Conservation (phyloP, 2,329 filamentous ascomycete species). For the Colletotrichum costaricense region DNA sequence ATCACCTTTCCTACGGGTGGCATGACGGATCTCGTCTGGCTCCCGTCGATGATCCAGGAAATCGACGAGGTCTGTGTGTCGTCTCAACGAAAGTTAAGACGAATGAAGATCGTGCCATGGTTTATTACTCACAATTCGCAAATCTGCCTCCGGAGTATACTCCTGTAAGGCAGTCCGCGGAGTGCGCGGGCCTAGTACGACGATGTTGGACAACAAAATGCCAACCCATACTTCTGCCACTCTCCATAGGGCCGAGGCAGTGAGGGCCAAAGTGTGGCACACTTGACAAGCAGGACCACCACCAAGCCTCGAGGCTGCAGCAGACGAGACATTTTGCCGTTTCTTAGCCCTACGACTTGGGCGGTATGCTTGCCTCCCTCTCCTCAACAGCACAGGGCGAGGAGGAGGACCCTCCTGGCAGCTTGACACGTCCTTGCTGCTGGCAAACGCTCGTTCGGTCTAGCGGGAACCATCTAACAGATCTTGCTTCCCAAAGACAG, state of each 20-base stretch:
- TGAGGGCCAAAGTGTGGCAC: neutral
- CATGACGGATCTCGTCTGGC: neutral
- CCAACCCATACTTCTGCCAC: neutral
- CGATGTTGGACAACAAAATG: neutral
- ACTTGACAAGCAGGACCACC: neutral
- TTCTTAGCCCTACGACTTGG: conserved; percentile 22
- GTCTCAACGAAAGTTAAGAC: conserved; percentile 1
- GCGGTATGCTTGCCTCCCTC: neutral
- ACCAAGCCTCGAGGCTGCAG: conserved; percentile 29
- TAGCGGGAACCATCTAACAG: conserved; percentile 1
- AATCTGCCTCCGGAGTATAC: neutral
- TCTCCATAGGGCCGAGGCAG: neutral
- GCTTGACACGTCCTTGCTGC: conserved; percentile 9
- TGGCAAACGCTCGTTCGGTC: conserved; percentile 8
- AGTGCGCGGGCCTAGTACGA: neutral
- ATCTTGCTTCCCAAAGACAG: neutral
- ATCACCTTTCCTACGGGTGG: conserved; percentile 1
- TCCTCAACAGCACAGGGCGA: neutral
- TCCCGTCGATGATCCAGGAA: neutral
- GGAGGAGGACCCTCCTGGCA: neutral
- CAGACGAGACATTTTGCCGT: conserved; percentile 18
- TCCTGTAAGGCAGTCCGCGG: neutral
- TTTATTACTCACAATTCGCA: neutral
- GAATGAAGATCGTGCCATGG: neutral
- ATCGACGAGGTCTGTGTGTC: conserved; percentile 12